These are phyloP conservation scores for Eucalyptus regnans DNA, from an alignment of 345 rosid species.

Conservation along the genomic window DNA sequence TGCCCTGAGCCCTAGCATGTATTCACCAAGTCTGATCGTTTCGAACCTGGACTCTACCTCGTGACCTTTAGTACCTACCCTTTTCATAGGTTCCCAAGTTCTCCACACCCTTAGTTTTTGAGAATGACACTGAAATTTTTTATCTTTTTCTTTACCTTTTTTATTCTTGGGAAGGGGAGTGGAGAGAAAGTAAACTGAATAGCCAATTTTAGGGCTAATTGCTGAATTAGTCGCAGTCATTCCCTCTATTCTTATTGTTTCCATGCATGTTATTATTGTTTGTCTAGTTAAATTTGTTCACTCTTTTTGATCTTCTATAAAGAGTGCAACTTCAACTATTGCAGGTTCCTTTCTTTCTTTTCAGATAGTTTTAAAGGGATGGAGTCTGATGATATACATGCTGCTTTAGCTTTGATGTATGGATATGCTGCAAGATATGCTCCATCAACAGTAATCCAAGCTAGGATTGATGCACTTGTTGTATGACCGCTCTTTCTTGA, in stretches of 20 bases:
- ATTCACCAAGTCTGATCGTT: neutral
- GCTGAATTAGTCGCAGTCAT: neutral
- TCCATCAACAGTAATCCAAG: conserved; percentile 91
- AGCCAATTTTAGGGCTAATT: neutral
- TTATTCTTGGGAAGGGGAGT: neutral
- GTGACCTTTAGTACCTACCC: neutral
- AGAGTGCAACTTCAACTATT: conserved; percentile 3
- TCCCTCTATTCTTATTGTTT: neutral
- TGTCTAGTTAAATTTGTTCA: conserved; percentile 1
- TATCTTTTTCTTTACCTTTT: neutral
- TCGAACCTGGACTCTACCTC: neutral
- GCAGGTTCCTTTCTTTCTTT: conserved; percentile 79
- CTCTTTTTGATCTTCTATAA: neutral
- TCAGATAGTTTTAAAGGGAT: conserved; percentile 63
- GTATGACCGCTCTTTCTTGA: conserved; percentile 32
- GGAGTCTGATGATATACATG: conserved; percentile 96
- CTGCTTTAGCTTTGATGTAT: conserved; percentile 98
- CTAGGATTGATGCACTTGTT: conserved; percentile 93
- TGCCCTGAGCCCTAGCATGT: neutral
- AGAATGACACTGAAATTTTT: neutral
- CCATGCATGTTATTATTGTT: neutral
- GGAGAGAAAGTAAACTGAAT: neutral
- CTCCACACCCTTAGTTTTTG: neutral
- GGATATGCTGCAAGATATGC: conserved; percentile 99
- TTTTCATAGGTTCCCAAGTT: neutral